Evolutionary conservation across 2,329 filamentous ascomycete species (phyloP).

Genomic region (Paracoccidioides brasiliensis): DNA sequence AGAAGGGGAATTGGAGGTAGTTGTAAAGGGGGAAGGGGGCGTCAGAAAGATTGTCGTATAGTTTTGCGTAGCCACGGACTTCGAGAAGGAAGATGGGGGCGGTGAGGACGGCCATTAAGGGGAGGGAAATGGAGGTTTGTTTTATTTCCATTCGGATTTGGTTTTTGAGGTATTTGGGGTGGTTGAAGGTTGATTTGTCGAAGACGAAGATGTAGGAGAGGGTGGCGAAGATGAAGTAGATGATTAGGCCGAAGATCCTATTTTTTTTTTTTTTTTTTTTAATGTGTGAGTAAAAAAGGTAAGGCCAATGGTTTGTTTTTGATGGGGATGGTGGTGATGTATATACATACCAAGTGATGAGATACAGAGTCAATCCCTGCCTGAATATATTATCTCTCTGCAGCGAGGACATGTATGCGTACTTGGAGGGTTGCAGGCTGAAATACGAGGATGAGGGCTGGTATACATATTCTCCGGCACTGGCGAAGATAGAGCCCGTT

Average conservation of each 20-base stretch:
- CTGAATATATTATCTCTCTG: slow-evolving; percentile 63
- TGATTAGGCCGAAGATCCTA: slow-evolving; percentile 71
- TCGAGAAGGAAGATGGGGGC: slow-evolving; percentile 70
- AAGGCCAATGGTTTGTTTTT: not conserved
- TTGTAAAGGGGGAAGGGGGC: slow-evolving; percentile 70
- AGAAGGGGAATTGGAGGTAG: slow-evolving; percentile 71
- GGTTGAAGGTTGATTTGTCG: slow-evolving; percentile 75
- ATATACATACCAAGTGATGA: slow-evolving; percentile 66
- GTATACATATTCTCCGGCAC: slow-evolving; percentile 39
- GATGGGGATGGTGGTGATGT: not conserved
- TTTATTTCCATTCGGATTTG: slow-evolving; percentile 76
- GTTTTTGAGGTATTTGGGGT: slow-evolving; percentile 92
- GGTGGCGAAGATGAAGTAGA: slow-evolving; percentile 75
- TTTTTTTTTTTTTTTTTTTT: slow-evolving; percentile 23
- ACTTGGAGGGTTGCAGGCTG: slow-evolving; percentile 54
- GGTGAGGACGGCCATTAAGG: slow-evolving; percentile 70
- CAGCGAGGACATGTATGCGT: slow-evolving; percentile 68
- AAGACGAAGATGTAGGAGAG: slow-evolving; percentile 83
- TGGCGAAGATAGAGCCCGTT: slow-evolving; percentile 42
- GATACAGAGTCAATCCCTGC: slow-evolving; percentile 61
- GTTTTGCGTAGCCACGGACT: slow-evolving; percentile 69
- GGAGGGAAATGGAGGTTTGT: slow-evolving; percentile 65
- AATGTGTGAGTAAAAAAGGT: slow-evolving; percentile 8
- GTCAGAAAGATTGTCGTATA: slow-evolving; percentile 68
- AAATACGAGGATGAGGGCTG: slow-evolving; percentile 60